Evolutionary conservation across 2,329 filamentous ascomycete genomes (phyloP).

Genomic region (Daldinia sp.): DNA sequence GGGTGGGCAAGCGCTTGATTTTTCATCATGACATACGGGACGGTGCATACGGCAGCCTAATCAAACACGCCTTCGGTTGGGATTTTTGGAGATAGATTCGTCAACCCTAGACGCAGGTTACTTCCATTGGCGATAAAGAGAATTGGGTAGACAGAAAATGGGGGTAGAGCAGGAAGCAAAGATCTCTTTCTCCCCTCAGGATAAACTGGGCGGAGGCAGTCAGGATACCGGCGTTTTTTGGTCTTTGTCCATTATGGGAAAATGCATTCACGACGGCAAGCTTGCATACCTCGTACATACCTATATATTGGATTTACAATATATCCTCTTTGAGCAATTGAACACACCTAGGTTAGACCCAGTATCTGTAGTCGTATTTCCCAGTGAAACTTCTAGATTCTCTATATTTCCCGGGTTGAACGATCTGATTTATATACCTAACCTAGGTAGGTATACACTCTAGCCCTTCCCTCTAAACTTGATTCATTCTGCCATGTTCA

Average conservation of each 20-base stretch:
- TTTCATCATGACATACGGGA: slow-evolving; percentile 4
- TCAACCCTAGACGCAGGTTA: background rate
- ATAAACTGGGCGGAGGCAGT: background rate
- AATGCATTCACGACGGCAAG: background rate
- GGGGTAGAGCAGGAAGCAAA: background rate
- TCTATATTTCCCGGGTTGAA: too few relatives aligned
- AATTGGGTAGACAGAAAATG: background rate
- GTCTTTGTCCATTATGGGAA: background rate
- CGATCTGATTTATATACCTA: too few relatives aligned
- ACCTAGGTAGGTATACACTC: too few relatives aligned
- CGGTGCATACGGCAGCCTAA: slow-evolving; percentile 11
- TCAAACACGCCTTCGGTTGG: background rate
- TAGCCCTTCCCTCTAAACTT: too few relatives aligned
- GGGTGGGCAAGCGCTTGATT: slow-evolving; percentile 36
- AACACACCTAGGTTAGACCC: background rate
- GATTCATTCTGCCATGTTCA: too few relatives aligned
- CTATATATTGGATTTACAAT: background rate
- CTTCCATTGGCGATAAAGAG: background rate
- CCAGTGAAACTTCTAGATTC: too few relatives aligned
- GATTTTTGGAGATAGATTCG: background rate
- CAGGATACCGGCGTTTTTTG: slow-evolving; percentile 9
- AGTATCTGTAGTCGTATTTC: background rate
- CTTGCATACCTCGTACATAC: background rate
- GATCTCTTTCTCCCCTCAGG: background rate
- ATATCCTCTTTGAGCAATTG: background rate